These are phyloP conservation scores for Byssochlamys sp. DNA, from an alignment of 2,329 filamentous ascomycete genomes.

Conservation along the genomic window DNA sequence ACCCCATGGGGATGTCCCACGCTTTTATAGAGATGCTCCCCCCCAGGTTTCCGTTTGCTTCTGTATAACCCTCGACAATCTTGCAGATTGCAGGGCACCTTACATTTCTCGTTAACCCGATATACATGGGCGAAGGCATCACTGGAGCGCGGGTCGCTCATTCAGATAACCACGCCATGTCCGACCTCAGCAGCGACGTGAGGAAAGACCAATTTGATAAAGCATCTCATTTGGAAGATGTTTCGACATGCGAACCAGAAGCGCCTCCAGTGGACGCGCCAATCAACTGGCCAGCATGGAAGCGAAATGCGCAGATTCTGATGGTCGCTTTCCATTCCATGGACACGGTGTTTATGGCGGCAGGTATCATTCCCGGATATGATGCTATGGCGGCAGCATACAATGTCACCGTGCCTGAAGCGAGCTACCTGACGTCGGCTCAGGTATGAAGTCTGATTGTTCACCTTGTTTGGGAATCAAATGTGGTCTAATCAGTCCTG, in stretches of 20 bases:
- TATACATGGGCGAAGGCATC: not conserved
- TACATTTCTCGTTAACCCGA: not conserved
- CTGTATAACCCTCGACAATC: not conserved
- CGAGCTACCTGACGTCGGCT: conserved; percentile 45
- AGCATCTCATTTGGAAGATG: not conserved
- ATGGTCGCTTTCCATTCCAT: conserved; percentile 48
- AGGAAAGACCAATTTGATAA: not conserved
- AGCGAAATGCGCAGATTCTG: conserved; percentile 39
- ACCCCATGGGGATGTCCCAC: not conserved
- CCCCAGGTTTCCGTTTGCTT: not conserved
- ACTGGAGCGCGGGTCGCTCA: not conserved
- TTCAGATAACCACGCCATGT: not conserved
- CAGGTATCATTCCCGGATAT: conserved; percentile 45
- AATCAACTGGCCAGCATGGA: conserved; percentile 46
- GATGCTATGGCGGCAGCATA: conserved; percentile 44
- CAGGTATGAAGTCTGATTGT: conserved; percentile 18
- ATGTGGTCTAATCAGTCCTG: not conserved
- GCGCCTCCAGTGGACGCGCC: not conserved
- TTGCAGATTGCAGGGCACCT: not conserved
- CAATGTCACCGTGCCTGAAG: conserved; percentile 35
- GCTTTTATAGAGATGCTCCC: not conserved
- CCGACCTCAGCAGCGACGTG: not conserved
- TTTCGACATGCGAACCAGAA: not conserved
- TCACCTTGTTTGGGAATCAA: not conserved
- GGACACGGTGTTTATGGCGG: conserved; percentile 45